A percentile compares a stretch with the other conserved stretches of the same genome.
Conservation (phyloP, 2,329 filamentous ascomycete genomes). For the Biscogniauxia mediterranea region DNA sequence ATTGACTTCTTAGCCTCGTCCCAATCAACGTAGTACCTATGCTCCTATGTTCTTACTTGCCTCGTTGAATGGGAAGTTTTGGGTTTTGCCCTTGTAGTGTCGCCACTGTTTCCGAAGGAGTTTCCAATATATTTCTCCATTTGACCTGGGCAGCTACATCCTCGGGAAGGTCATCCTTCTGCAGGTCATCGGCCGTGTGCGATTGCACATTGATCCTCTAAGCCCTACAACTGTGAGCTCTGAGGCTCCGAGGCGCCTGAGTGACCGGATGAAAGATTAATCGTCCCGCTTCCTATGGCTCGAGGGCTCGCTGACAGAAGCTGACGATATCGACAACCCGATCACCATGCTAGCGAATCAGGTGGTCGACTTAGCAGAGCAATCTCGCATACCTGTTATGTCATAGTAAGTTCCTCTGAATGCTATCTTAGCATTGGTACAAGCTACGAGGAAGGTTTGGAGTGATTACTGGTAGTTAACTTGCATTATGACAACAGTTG, state of each 20-base stretch:
- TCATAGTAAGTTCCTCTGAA: conserved; percentile 12
- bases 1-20: neutral
- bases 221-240: conserved; percentile 1
- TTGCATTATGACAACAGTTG: neutral
- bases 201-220: conserved; percentile 2
- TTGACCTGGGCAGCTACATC: conserved; percentile 3
- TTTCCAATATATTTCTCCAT: conserved; percentile 11
- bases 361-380: conserved; percentile 9
- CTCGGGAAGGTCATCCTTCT: neutral
- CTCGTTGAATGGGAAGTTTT: conserved; percentile 19
- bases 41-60: conserved; percentile 1
- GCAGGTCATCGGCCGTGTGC: conserved; percentile 7
- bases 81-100: conserved; percentile 14
- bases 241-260: neutral
- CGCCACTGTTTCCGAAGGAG: conserved; percentile 16
- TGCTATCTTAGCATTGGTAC: neutral
- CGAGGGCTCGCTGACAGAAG: conserved; percentile 7
- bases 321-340: conserved; percentile 9
- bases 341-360: conserved; percentile 9
- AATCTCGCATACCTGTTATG: conserved; percentile 6
- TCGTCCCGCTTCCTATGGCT: conserved; percentile 8
- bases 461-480: neutral
- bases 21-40: neutral
- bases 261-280: conserved; percentile 12
- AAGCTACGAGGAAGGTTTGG: neutral